Conservation (phyloP, 139 green algal species). For the Chlorella sorokiniana region DNA sequence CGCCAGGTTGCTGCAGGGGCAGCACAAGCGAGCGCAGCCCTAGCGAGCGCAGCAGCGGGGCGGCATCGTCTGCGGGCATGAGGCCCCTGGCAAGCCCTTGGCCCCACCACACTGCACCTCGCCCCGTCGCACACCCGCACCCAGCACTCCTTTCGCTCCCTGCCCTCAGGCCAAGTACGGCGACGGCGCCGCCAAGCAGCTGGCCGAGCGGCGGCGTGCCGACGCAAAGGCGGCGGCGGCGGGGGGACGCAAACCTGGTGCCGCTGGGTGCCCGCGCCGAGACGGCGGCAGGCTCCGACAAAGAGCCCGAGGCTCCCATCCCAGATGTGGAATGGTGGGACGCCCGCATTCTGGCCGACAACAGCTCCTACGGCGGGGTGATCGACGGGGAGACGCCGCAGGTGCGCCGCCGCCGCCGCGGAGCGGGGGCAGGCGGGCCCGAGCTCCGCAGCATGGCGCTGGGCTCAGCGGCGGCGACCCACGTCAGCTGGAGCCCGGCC, state of each 20-base stretch:
- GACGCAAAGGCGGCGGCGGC: constrained; percentile 27
- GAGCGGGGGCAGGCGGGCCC: neutral
- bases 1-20: too few species aligned
- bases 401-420: neutral
- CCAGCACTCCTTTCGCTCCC: neutral
- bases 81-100: too few species aligned
- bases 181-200: constrained; percentile 51
- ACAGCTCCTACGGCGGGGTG: constrained; percentile 57
- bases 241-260: constrained; percentile 55
- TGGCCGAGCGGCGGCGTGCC: constrained; percentile 33
- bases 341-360: constrained; percentile 62
- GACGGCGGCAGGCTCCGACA: neutral
- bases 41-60: too few species aligned
- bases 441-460: neutral
- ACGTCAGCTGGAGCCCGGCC: too few species aligned
- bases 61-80: too few species aligned
- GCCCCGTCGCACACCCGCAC: neutral
- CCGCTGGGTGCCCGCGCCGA: constrained; percentile 56
- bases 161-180: constrained; percentile 58
- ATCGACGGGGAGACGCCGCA: neutral
- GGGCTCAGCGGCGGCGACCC: neutral
- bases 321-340: constrained; percentile 91
- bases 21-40: too few species aligned
- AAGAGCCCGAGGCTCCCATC: constrained; percentile 29
- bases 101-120: neutral